Conservation (phyloP, 1,284 basidiomycete species). For the Ganoderma meredithae region DNA sequence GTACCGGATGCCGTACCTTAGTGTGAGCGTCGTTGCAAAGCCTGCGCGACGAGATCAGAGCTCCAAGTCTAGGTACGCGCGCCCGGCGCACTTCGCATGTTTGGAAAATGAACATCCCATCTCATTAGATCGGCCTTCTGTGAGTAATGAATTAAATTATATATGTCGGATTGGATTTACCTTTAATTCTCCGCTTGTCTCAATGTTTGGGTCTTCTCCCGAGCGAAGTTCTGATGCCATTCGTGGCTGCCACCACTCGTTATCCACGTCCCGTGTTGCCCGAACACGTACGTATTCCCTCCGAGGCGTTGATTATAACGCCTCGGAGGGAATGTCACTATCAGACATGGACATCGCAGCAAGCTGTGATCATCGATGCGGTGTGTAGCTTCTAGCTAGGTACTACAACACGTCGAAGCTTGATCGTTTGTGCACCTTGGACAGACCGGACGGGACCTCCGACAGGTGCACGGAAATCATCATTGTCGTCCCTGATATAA, state of each 20-base stretch:
- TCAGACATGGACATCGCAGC: conserved; percentile 8
- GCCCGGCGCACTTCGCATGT: neutral
- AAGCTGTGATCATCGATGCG: conserved; percentile 13
- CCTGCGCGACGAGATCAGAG: neutral
- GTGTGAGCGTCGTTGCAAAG: neutral
- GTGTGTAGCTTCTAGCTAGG: neutral
- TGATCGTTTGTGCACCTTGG: neutral
- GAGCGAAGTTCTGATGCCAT: neutral
- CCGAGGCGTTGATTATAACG: neutral
- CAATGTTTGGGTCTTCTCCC: neutral
- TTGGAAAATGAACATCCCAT: neutral
- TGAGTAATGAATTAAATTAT: neutral
- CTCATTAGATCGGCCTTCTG: neutral
- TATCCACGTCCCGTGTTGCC: neutral
- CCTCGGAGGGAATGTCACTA: neutral
- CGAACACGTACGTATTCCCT: neutral
- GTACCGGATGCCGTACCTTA: neutral
- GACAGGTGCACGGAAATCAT: neutral
- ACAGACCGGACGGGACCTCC: neutral
- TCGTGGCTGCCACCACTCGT: neutral
- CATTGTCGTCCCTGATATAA: conserved; percentile 4
- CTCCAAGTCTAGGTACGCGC: neutral
- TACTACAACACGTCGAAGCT: neutral
- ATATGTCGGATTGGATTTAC: neutral
- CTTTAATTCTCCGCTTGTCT: neutral